These are phyloP conservation scores for Combretum micranthum DNA, from an alignment of 345 rosid genomes.

Conservation along the genomic window DNA sequence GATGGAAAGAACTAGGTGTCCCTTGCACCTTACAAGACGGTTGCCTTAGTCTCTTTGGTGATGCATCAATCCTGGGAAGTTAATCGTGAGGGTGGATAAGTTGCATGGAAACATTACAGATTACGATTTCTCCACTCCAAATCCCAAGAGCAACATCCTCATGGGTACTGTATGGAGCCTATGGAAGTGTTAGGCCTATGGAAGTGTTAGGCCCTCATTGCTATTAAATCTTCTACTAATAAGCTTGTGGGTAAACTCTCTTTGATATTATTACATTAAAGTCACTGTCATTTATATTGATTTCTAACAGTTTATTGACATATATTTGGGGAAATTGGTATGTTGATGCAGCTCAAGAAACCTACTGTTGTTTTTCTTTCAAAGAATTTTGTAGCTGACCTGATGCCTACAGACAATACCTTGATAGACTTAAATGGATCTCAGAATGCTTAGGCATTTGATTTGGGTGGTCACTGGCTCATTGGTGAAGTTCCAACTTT, in stretches of 20 bases:
- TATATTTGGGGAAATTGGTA: constrained; percentile 55
- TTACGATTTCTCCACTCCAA: constrained; percentile 72
- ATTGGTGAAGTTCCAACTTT: constrained; percentile 67
- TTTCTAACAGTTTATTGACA: constrained; percentile 64
- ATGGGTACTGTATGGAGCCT: constrained; percentile 66
- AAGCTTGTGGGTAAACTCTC: constrained; percentile 55
- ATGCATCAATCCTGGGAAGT: constrained; percentile 40
- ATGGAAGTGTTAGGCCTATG: constrained; percentile 52
- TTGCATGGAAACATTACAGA: constrained; percentile 50
- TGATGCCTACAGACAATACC: constrained; percentile 39
- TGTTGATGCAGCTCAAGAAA: constrained; percentile 58
- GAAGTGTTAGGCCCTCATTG: constrained; percentile 59
- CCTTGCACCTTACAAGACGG: constrained; percentile 48
- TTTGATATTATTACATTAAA: constrained; percentile 38
- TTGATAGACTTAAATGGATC: constrained; percentile 38
- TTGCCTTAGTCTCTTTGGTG: constrained; percentile 58
- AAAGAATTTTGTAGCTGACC: constrained; percentile 47
- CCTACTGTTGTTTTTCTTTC: constrained; percentile 64
- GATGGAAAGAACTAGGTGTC: too few species aligned
- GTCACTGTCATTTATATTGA: constrained; percentile 63
- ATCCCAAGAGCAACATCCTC: constrained; percentile 88
- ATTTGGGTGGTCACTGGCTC: constrained; percentile 58
- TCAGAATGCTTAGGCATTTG: constrained; percentile 55
- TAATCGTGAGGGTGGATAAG: constrained; percentile 63
- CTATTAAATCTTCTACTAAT: constrained; percentile 75